Evolutionary conservation across 2,329 filamentous ascomycete species (phyloP).

Genomic region (Didymella lethalis): DNA sequence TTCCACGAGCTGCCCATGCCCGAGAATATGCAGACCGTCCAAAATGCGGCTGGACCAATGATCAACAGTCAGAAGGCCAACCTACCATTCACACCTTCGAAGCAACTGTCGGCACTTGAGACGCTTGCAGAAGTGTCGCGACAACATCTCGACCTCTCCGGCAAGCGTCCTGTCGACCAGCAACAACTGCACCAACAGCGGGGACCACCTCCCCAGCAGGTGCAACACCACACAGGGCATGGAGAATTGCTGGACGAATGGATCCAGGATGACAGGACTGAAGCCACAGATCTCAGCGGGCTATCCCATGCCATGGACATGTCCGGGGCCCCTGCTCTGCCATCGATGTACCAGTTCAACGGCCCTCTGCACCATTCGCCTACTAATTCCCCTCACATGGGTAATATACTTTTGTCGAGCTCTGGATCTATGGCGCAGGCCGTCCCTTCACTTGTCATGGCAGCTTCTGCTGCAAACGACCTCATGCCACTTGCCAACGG

Average conservation of each 20-base stretch:
- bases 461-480: constrained; percentile 52
- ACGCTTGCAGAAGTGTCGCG: constrained; percentile 88
- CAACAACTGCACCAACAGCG: constrained; percentile 10
- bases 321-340: constrained; percentile 44
- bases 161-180: constrained; percentile 52
- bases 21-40: constrained; percentile 44
- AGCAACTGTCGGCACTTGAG: constrained; percentile 80
- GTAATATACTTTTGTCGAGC: constrained; percentile 39
- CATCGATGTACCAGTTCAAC: constrained; percentile 52
- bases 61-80: constrained; percentile 45
- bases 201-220: constrained; percentile 17
- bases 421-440: constrained; percentile 45
- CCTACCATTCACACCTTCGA: constrained; percentile 55
- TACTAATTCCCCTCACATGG: constrained; percentile 46
- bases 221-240: constrained; percentile 30
- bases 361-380: constrained; percentile 49
- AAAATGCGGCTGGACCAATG: constrained; percentile 28
- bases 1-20: constrained; percentile 70
- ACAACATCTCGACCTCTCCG: constrained; percentile 68
- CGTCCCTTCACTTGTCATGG: constrained; percentile 51
- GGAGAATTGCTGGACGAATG: constrained; percentile 49
- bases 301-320: constrained; percentile 45
- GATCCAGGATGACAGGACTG: constrained; percentile 49
- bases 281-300: constrained; percentile 34
- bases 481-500: constrained; percentile 48